Conservation (phyloP, 805 yeast genomes). For the Kluyveromyces dobzhanskii region DNA sequence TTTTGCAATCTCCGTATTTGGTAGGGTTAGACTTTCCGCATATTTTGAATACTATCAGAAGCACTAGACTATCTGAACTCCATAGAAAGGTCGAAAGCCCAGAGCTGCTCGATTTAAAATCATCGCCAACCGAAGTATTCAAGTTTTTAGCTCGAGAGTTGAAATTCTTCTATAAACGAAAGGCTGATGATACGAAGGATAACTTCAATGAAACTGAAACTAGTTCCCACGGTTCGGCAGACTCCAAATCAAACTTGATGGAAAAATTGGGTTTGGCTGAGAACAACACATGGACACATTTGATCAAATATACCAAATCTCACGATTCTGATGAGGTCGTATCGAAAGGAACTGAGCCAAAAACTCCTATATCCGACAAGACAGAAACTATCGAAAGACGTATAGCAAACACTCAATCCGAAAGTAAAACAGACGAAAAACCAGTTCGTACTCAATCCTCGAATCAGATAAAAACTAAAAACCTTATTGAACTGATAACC, state of each 20-base stretch:
- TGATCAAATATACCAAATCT: conserved; percentile 11
- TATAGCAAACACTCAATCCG: neutral
- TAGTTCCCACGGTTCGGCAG: conserved; percentile 11
- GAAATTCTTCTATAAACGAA: conserved; percentile 23
- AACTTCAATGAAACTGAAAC: conserved; percentile 8
- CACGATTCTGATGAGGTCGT: conserved; percentile 2
- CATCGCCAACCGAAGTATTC: conserved; percentile 26
- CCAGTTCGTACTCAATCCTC: neutral
- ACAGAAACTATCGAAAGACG: conserved; percentile 5
- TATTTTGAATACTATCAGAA: conserved; percentile 22
- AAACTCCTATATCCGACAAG: conserved; percentile 4
- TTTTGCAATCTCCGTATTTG: conserved; percentile 17
- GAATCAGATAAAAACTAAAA: conserved; percentile 12
- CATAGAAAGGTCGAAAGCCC: conserved; percentile 7
- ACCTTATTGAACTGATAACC: conserved; percentile 19
- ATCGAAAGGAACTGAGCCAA: conserved; percentile 1
- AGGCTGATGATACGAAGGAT: conserved; percentile 7
- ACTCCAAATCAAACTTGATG: conserved; percentile 18
- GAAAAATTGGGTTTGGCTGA: conserved; percentile 25
- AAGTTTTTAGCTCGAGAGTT: conserved; percentile 27
- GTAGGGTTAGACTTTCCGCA: conserved; percentile 25
- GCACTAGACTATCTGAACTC: conserved; percentile 12
- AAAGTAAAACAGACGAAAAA: neutral
- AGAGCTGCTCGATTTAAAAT: conserved; percentile 15
- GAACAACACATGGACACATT: conserved; percentile 27